phyloP scores from a whole-genome alignment of 2,329 filamentous ascomycete species.

The Colletotrichum sp. region DNA sequence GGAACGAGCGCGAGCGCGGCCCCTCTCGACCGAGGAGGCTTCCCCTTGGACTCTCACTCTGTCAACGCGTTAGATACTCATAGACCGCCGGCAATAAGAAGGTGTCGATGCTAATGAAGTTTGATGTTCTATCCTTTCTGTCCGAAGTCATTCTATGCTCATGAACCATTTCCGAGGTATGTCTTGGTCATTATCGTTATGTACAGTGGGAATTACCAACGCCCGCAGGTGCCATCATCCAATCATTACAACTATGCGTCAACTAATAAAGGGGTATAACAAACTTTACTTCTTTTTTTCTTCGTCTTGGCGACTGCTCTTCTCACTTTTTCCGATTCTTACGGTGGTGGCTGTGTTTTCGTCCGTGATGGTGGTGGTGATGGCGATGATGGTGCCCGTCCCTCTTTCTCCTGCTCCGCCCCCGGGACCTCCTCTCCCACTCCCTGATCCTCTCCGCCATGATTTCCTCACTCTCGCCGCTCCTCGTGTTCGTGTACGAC shows the following conservation, averaged over 20 bases:
- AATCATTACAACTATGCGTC: not conserved
- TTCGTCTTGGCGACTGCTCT: not conserved
- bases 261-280: not conserved
- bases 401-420: not conserved
- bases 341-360: not conserved
- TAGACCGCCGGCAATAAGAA: constrained; percentile 19
- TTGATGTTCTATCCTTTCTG: not conserved
- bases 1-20: not conserved
- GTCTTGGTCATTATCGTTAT: not conserved
- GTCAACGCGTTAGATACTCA: constrained; percentile 18
- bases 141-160: not conserved
- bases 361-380: not conserved
- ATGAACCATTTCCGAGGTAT: not conserved
- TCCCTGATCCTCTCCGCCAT: not conserved
- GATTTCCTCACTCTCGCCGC: not conserved
- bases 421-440: not conserved
- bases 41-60: not conserved
- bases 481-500: not conserved
- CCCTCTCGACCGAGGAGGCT: not conserved
- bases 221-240: not conserved
- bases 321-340: not conserved
- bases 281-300: not conserved
- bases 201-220: not conserved
- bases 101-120: constrained; percentile 19
- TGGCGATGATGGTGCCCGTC: not conserved